Percentiles rank a stretch among this genome's conserved stretches.
Conservation (phyloP, 768 basidiomycete genomes). For the Candolleomyces aberdarensis region DNA sequence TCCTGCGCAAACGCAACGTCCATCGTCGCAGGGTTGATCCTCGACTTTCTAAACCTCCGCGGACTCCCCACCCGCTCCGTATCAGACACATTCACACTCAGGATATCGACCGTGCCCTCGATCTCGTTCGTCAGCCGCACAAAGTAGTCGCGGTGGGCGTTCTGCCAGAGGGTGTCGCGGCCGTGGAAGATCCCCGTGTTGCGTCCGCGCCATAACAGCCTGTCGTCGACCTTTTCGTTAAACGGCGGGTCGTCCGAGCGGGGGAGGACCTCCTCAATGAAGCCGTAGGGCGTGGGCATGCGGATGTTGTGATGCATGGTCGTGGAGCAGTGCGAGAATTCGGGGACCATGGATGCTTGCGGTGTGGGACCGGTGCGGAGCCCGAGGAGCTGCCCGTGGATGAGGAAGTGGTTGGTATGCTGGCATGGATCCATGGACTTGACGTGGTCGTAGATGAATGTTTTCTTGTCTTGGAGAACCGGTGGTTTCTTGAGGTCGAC, state of each 20-base stretch:
- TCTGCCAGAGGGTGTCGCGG: constrained; percentile 39
- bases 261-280: constrained; percentile 39
- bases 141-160: constrained; percentile 48
- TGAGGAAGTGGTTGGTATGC: constrained; percentile 40
- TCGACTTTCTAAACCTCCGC: constrained; percentile 29
- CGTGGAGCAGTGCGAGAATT: constrained; percentile 52
- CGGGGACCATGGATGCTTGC: constrained; percentile 39
- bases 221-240: constrained; percentile 59
- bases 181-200: constrained; percentile 62
- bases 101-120: constrained; percentile 35
- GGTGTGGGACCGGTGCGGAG: constrained; percentile 45
- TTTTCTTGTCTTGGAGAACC: constrained; percentile 29
- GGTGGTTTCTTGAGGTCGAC: constrained; percentile 34
- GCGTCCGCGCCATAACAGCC: constrained; percentile 70
- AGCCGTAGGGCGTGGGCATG: constrained; percentile 44
- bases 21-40: constrained; percentile 31
- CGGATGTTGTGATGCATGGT: constrained; percentile 55
- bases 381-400: constrained; percentile 53
- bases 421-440: constrained; percentile 49
- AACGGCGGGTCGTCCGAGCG: constrained; percentile 56
- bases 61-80: constrained; percentile 32
- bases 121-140: constrained; percentile 41
- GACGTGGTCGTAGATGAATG: constrained; percentile 49
- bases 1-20: constrained; percentile 46
- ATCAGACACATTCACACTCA: constrained; percentile 27